Evolutionary conservation across 805 yeast species (phyloP).

Genomic region (Cyberlindnera saturnus): DNA sequence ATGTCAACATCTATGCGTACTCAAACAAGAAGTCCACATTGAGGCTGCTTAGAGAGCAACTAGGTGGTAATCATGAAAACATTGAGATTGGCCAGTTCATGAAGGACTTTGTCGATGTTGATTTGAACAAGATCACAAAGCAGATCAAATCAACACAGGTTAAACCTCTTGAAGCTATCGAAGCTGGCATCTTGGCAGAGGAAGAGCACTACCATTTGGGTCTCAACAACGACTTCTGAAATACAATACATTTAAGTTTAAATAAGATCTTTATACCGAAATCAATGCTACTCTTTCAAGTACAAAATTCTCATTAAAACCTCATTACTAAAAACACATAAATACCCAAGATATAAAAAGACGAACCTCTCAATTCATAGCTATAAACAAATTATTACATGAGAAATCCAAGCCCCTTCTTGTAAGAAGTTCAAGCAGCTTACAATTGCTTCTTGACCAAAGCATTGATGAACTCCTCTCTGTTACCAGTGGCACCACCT

Average conservation of each 20-base stretch:
- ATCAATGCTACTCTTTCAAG: background rate
- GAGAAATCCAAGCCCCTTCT: slow-evolving; percentile 3
- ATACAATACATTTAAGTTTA: background rate
- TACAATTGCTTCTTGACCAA: slow-evolving; percentile 55
- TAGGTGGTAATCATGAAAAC: slow-evolving; percentile 82
- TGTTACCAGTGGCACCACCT: slow-evolving; percentile 99
- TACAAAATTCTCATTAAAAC: background rate
- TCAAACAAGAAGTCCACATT: slow-evolving; percentile 48
- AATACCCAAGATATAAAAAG: background rate
- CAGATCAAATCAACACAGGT: slow-evolving; percentile 46
- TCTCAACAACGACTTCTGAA: background rate
- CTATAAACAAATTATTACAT: slow-evolving; percentile 1
- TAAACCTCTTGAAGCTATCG: slow-evolving; percentile 14
- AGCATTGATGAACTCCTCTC: slow-evolving; percentile 92
- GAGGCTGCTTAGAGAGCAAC: slow-evolving; percentile 31
- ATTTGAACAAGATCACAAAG: slow-evolving; percentile 43
- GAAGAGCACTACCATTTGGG: slow-evolving; percentile 1
- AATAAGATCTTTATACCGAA: background rate
- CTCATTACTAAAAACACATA: background rate
- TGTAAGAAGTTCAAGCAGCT: slow-evolving; percentile 10
- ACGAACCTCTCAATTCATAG: slow-evolving; percentile 12
- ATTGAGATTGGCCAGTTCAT: slow-evolving; percentile 76
- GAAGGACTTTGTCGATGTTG: slow-evolving; percentile 44
- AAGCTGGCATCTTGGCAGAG: background rate
- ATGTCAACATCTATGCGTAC: slow-evolving; percentile 84